Percentiles rank a stretch among this genome's conserved stretches.
phyloP scores from a whole-genome alignment of 345 rosid species.

The Gossypium thurberi region DNA sequence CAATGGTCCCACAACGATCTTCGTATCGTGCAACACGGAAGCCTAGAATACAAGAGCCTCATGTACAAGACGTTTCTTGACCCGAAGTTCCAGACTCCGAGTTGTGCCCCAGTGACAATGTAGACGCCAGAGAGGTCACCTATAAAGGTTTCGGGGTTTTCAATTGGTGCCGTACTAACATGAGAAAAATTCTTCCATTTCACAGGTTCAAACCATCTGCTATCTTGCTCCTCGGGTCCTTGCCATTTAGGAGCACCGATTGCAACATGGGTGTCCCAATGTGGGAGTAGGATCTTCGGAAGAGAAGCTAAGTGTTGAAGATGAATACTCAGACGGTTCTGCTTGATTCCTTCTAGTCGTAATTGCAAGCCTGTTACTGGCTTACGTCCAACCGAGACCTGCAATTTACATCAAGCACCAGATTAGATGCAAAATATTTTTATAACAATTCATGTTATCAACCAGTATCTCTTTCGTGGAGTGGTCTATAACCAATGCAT shows the following conservation, averaged over 20 bases:
- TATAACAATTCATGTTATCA: neutral
- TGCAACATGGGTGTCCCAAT: slow-evolving; percentile 59
- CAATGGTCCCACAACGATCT: slow-evolving; percentile 68
- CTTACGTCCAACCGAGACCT: slow-evolving; percentile 67
- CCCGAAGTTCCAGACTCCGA: slow-evolving; percentile 80
- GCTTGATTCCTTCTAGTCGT: slow-evolving; percentile 52
- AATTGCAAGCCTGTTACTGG: slow-evolving; percentile 67
- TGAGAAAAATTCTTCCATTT: slow-evolving; percentile 82
- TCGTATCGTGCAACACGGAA: slow-evolving; percentile 61
- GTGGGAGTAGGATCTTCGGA: slow-evolving; percentile 56
- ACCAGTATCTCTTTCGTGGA: neutral
- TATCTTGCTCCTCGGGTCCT: slow-evolving; percentile 85
- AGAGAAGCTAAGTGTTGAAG: slow-evolving; percentile 59
- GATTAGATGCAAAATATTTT: slow-evolving; percentile 11
- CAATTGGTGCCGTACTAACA: slow-evolving; percentile 71
- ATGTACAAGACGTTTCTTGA: slow-evolving; percentile 61
- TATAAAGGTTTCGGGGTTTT: slow-evolving; percentile 47
- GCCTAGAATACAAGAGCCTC: slow-evolving; percentile 60
- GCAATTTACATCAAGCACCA: slow-evolving; percentile 15
- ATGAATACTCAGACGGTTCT: slow-evolving; percentile 46
- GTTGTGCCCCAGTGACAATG: slow-evolving; percentile 70
- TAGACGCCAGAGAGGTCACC: slow-evolving; percentile 49
- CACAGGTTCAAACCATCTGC: slow-evolving; percentile 76
- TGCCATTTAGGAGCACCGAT: slow-evolving; percentile 78
- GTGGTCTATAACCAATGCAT: neutral